A percentile compares a stretch with the other conserved stretches of the same genome.
Conservation (phyloP, 2,329 filamentous ascomycete genomes). For the Scedosporium boydii region DNA sequence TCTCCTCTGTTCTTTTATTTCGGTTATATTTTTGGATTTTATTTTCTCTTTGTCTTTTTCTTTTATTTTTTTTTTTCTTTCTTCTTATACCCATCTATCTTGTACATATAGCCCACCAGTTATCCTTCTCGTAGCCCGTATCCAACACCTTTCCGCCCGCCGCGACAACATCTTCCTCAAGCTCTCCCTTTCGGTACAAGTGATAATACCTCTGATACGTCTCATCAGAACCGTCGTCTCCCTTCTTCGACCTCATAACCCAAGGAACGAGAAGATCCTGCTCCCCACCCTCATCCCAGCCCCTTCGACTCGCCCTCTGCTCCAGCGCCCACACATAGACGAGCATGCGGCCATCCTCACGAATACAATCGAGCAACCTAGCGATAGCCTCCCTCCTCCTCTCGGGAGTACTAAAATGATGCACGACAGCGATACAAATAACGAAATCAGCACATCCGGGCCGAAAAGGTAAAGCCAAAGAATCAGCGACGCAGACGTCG, state of each 20-base stretch:
- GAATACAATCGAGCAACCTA: slow-evolving; percentile 60
- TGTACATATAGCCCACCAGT: slow-evolving; percentile 83
- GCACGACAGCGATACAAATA: slow-evolving; percentile 88
- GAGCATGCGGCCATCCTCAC: slow-evolving; percentile 54
- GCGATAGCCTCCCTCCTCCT: slow-evolving; percentile 65
- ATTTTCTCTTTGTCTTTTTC: not conserved
- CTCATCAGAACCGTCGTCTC: slow-evolving; percentile 22
- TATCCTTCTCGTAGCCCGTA: slow-evolving; percentile 90
- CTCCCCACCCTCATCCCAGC: slow-evolving; percentile 74
- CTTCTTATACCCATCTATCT: not conserved
- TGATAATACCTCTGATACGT: slow-evolving; percentile 92
- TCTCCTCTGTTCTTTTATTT: not conserved
- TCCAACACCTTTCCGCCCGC: slow-evolving; percentile 70
- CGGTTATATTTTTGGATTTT: not conserved
- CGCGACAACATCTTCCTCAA: slow-evolving; percentile 66
- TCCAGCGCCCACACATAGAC: slow-evolving; percentile 96
- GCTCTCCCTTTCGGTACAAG: slow-evolving; percentile 75
- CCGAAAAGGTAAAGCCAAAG: slow-evolving; percentile 73
- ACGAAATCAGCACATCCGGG: slow-evolving; percentile 59
- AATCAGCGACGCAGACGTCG: slow-evolving; percentile 70
- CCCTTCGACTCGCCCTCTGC: slow-evolving; percentile 74
- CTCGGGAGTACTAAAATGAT: slow-evolving; percentile 75
- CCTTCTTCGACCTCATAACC: slow-evolving; percentile 49
- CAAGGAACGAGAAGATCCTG: slow-evolving; percentile 96
- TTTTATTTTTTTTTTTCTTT: slow-evolving; percentile 5